phyloP scores from a whole-genome alignment of 176 grass and related monocot species.

The Avena atlantica region DNA sequence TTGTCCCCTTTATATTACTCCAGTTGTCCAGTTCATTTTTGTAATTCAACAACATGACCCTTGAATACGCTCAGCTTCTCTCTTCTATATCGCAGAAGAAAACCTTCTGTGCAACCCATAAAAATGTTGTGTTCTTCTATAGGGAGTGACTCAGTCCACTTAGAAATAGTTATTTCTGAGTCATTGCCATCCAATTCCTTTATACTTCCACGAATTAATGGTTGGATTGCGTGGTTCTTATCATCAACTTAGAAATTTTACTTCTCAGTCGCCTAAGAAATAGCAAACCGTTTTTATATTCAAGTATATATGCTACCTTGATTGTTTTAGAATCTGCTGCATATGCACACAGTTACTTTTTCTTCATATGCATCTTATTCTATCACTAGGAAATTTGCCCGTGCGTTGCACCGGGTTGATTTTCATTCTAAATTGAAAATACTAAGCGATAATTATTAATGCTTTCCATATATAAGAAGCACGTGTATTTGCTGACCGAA shows the following conservation, averaged over 20 bases:
- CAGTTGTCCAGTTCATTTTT: neutral
- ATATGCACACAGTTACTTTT: neutral
- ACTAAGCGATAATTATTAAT: no score
- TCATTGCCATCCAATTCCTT: neutral
- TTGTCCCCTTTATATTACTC: neutral
- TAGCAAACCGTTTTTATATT: neutral
- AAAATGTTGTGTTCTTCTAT: neutral
- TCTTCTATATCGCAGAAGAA: conserved; percentile 3
- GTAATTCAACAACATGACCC: conserved; percentile 11
- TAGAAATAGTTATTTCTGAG: neutral
- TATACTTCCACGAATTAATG: neutral
- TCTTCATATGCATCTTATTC: neutral
- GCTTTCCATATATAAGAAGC: no score
- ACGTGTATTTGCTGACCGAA: no score
- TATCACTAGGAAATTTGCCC: no score
- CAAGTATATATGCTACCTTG: neutral
- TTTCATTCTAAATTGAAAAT: no score
- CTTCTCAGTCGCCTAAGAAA: neutral
- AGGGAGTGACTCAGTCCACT: neutral
- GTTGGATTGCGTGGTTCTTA: neutral
- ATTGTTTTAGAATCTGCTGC: neutral
- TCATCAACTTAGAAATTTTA: neutral
- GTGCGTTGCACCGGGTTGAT: no score
- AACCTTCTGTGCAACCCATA: neutral
- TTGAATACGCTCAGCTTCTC: neutral